Evolutionary conservation across 495 filamentous ascomycete species (phyloP), one percentile per base, ranked within the genome.

Genomic region (Xylaria intraflava): DNA sequence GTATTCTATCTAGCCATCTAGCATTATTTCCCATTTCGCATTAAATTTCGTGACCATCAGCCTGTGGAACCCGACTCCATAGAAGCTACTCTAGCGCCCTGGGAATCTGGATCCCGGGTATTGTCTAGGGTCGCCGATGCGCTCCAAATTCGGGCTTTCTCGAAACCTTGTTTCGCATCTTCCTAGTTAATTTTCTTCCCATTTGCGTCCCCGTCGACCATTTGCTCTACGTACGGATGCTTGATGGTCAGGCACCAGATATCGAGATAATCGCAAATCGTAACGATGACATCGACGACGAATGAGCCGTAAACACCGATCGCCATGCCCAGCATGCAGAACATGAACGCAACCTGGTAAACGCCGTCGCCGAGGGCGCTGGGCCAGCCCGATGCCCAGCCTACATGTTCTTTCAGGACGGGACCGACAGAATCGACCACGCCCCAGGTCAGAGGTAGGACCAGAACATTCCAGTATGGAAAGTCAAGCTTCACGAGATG

Each of bases 181-280:
- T 12, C 12, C 36, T 51, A 70, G 9, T 70, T 59, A 27, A 26
- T 55, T 62, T 68, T 72, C 59, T 68, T 72, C 30, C 61, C 63
- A 36, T 62, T 66, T n/a, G 23, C 40, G 4, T 23, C 19, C 16
- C 20, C 29, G 14, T 30, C 7, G 14, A 9, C 41, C 0, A 52
- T 47, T 17, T 62, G 60, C 43, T 75, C 74, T 6, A 75, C 73
- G 54, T 74, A 79, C 31, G 78, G 78, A 60, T 91, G 84, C 77
- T 98, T 98, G 68, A 98, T 98, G 0, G 87, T 95, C 69, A 97
- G 75, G 63, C 93, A 98, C 88, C 89, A 96, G 62, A 98, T 98
- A 67, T 98, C 93, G 50, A 96, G 77, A 67, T 95, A 94, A 64
- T 97, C 93, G 66, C 93, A 98, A 62, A 98, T 98, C 22, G 90